Base-by-base conservation (phyloP, 768 basidiomycete genomes). In the Rhodotorula graminis region DNA sequence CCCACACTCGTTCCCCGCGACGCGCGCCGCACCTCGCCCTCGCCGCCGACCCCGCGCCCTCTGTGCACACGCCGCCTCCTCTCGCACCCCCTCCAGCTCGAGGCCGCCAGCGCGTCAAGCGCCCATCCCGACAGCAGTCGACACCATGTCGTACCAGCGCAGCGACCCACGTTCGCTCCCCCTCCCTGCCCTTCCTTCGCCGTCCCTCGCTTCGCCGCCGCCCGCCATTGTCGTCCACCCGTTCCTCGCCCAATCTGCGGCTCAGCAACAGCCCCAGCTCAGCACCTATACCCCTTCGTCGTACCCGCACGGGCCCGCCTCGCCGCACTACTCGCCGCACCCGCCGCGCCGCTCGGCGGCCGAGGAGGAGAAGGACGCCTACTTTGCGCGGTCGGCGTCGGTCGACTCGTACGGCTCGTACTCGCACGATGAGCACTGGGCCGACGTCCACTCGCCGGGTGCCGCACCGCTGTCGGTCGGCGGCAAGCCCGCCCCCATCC, bases 341-440 rank as follows among this genome's bases (percentile, higher is more conserved):
- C 50, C 25, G 50, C 50, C 25, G n/a, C 50, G 50, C 27, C 69
- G 63, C 25, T 50, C 69, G 0, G 33, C 64, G 23, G 69, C 69
- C 50, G 62, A 70, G 49, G 59, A 70, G 31, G 69, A 70, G 60
- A 70, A 65, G 50, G 69, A 65, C 58, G 50, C 59, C 23, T 65
- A 65, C 59, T 29, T 46, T 42, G 37, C 64, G 25, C 64, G 64
- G 12, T 19, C 25, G 53, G 44, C 18, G 25, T 47, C 19, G 21
- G 11, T 52, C 25, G 50, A 52, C 25, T 52, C 50, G 25, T 52
- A 52, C 50, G 50, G 50, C 50, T 52, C 50, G 50, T 25, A 27
- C 50, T 52, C 50, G 50, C 50, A 46, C 16, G 31, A 31, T 14
- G n/a, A 3, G 44, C 53, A 46, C 33, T 63, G 56, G 47, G 61